Conservation (phyloP, 306 rosid genomes). For the Dalbergia cultrata region DNA sequence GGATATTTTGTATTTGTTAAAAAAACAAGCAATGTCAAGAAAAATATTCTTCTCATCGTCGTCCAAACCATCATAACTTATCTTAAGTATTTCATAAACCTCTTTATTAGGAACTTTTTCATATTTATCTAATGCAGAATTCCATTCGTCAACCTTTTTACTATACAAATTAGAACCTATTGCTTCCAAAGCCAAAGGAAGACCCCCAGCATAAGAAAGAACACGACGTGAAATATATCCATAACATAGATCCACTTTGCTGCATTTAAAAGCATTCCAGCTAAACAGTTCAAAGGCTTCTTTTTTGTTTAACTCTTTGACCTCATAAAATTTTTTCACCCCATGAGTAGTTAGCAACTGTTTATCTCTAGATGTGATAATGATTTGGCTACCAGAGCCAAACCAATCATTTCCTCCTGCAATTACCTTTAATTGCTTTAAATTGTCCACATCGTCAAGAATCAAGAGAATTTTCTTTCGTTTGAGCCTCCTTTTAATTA, state of each 20-base stretch:
- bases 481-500: background rate
- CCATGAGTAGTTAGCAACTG: background rate
- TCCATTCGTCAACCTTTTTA: slow-evolving; percentile 10
- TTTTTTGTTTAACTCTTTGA: background rate
- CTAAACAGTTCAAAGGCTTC: background rate
- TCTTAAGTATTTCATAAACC: slow-evolving; percentile 4
- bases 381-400: background rate
- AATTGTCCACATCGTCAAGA: slow-evolving; percentile 1
- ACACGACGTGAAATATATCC: background rate
- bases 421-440: background rate
- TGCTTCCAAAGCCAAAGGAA: slow-evolving; percentile 23
- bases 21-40: slow-evolving; percentile 33
- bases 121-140: slow-evolving; percentile 12
- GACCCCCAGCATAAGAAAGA: background rate
- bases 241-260: background rate
- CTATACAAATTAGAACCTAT: slow-evolving; percentile 26
- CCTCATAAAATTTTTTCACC: background rate
- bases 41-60: slow-evolving; percentile 32
- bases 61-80: slow-evolving; percentile 37
- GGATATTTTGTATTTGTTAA: background rate
- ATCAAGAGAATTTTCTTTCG: slow-evolving; percentile 3
- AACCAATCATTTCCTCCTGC: slow-evolving; percentile 14
- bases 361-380: slow-evolving; percentile 17
- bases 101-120: background rate
- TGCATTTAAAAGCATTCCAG: background rate